Conservation (phyloP, 805 yeast species). For the Yarrowia phangngaensis region DNA sequence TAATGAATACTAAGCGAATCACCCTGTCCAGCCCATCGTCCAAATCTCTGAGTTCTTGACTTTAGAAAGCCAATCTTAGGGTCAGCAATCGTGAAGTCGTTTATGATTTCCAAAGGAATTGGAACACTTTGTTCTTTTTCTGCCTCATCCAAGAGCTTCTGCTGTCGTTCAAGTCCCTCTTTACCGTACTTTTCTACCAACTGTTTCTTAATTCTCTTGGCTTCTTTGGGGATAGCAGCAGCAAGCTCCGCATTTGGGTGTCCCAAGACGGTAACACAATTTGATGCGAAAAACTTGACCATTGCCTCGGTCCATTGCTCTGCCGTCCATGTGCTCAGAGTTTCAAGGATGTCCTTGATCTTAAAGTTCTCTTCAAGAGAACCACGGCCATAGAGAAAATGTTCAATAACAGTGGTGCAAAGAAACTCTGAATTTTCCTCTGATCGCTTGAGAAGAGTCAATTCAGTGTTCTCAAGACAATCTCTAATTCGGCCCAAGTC, state of each 20-base stretch:
- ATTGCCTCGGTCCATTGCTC: slow-evolving; percentile 65
- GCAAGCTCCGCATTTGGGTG: slow-evolving; percentile 66
- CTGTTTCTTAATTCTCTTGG: slow-evolving; percentile 47
- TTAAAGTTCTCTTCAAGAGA: slow-evolving; percentile 49
- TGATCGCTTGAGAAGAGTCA: slow-evolving; percentile 5
- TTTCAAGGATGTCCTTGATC: slow-evolving; percentile 12
- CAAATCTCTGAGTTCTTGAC: slow-evolving; percentile 54
- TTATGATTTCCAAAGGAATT: slow-evolving; percentile 65
- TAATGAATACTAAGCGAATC: slow-evolving; percentile 70
- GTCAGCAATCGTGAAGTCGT: slow-evolving; percentile 65
- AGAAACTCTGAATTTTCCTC: slow-evolving; percentile 46
- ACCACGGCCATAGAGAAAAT: slow-evolving; percentile 35
- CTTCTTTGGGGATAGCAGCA: slow-evolving; percentile 49
- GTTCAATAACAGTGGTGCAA: slow-evolving; percentile 32
- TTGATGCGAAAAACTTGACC: slow-evolving; percentile 52
- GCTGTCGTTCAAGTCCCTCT: slow-evolving; percentile 55
- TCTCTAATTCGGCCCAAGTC: slow-evolving; percentile 66
- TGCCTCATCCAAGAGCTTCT: slow-evolving; percentile 55
- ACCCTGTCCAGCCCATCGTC: slow-evolving; percentile 45
- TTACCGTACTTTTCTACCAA: slow-evolving; percentile 55
- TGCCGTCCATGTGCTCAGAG: slow-evolving; percentile 55
- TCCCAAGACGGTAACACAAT: slow-evolving; percentile 62
- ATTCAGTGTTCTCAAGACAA: slow-evolving; percentile 57
- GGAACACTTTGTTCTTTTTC: slow-evolving; percentile 64
- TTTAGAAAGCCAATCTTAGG: slow-evolving; percentile 70